These are phyloP conservation scores for Colletotrichum cereale DNA, from an alignment of 2,329 filamentous ascomycete species.

Conservation along the genomic window DNA sequence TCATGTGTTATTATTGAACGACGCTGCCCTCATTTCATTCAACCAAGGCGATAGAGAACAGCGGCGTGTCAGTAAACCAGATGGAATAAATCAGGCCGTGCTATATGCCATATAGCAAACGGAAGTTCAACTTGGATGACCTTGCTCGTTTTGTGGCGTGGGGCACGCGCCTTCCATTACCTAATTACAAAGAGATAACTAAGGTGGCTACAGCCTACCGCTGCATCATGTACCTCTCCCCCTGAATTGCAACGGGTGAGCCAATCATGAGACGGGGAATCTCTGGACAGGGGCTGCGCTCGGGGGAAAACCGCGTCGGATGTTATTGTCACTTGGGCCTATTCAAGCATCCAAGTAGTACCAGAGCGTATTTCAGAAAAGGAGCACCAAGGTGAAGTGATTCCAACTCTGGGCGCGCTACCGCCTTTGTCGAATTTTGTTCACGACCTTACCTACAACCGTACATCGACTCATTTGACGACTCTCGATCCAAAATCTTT, in stretches of 20 bases:
- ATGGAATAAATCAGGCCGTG: neutral
- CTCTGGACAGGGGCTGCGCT: conserved; percentile 21
- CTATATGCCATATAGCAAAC: neutral
- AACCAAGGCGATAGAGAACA: neutral
- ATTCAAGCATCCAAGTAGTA: neutral
- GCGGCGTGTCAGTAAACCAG: neutral
- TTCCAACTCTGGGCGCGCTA: neutral
- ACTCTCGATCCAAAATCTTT: neutral
- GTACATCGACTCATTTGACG: neutral
- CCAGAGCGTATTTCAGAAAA: conserved; percentile 12
- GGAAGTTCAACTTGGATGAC: neutral
- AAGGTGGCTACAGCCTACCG: neutral
- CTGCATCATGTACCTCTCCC: neutral
- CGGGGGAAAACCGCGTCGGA: conserved; percentile 23
- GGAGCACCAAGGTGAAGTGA: neutral
- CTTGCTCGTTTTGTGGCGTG: neutral
- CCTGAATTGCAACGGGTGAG: conserved; percentile 5
- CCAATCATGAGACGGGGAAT: conserved; percentile 17
- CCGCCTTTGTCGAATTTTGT: neutral
- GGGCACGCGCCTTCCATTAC: neutral
- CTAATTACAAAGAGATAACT: neutral
- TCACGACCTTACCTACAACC: neutral
- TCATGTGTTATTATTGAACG: neutral
- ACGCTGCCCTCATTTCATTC: neutral
- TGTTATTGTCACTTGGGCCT: conserved; percentile 17